Evolutionary conservation across 139 green algal genomes (phyloP), one percentile per base, ranked within the genome.

Genomic region (Chlorella ohadii): DNA sequence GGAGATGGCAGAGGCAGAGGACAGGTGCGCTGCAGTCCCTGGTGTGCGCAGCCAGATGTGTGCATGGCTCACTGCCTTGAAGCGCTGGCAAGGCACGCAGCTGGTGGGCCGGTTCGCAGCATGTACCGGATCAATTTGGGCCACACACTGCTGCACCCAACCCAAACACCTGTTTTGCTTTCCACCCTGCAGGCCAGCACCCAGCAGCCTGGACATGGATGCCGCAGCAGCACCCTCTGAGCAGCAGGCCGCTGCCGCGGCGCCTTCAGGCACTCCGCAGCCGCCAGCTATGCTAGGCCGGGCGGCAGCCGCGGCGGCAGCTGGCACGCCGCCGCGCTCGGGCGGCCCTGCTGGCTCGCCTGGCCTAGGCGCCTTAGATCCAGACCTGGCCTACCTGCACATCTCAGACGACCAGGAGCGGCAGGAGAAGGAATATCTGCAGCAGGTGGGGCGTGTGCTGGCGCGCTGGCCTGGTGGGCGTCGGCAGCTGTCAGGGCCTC

Each of bases 331-430:
- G 7, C 70, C 15, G 11, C 65, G 15, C 31, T 59, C 51, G 1
- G 65, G n/a, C n/a, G 65, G 65, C 41, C 34, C 70, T 11, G 28
- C 41, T 2, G 27, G 70, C 41, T 77, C 70, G 3, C 70, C 70
- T 34, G 70, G 70, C 25, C 41, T 77, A 27, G 70, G 25, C 4
- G 70, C 39, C 39, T 13, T 59, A 13, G 78, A 83, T 44, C 78
- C 78, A 5, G 78, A 83, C 78, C 78, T 83, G n/a, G 78, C 61
- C 3, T 83, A 83, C 78, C 63, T 83, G 27, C 28, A 41, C 41
- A 75, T 83, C 28, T 16, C 78, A 3, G 78, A 83, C 17, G 78
- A 79, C 39, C 70, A 47, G 70, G 70, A 82, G 74, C 74, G 74
- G 33, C 56, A 81, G 19, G 80, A 85, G 70, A 39, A 38, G n/a